A percentile compares a stretch with the other conserved stretches of the same genome.
These are phyloP conservation scores for Suillus subalutaceus DNA, from an alignment of 768 basidiomycete genomes.

Conservation along the genomic window DNA sequence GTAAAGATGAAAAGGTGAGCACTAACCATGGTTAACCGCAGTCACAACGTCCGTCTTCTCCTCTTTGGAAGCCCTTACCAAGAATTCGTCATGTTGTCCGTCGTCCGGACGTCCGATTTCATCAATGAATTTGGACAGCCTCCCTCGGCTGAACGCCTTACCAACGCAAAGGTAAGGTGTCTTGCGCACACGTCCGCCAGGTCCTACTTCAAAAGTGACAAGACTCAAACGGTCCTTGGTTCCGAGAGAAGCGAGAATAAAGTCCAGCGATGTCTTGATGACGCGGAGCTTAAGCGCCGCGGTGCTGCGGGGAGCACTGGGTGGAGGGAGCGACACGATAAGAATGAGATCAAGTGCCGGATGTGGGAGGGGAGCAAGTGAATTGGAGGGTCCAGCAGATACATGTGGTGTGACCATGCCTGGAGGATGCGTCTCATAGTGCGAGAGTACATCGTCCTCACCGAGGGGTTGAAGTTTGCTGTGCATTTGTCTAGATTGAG, in stretches of 20 bases:
- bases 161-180: constrained; percentile 90
- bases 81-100: constrained; percentile 57
- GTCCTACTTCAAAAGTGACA: constrained; percentile 91
- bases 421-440: constrained; percentile 53
- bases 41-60: constrained; percentile 98
- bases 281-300: constrained; percentile 87
- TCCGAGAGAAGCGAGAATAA: constrained; percentile 76
- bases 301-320: constrained; percentile 70
- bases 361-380: constrained; percentile 79
- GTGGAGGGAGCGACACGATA: constrained; percentile 84
- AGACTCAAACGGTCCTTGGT: constrained; percentile 82
- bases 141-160: constrained; percentile 63
- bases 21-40: constrained; percentile 90
- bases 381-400: constrained; percentile 77
- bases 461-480: constrained; percentile 65
- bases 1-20: not conserved
- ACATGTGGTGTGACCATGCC: constrained; percentile 70
- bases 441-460: constrained; percentile 68
- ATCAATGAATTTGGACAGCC: constrained; percentile 80
- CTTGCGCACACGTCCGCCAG: constrained; percentile 80
- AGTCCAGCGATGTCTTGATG: constrained; percentile 86
- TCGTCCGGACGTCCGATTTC: constrained; percentile 52
- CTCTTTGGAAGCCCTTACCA: constrained; percentile 78
- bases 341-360: constrained; percentile 92
- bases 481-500: constrained; percentile 37